A percentile compares a stretch with the other conserved stretches of the same genome.
phyloP scores from a whole-genome alignment of 2,329 filamentous ascomycete genomes.

The Pleomassaria siparia region DNA sequence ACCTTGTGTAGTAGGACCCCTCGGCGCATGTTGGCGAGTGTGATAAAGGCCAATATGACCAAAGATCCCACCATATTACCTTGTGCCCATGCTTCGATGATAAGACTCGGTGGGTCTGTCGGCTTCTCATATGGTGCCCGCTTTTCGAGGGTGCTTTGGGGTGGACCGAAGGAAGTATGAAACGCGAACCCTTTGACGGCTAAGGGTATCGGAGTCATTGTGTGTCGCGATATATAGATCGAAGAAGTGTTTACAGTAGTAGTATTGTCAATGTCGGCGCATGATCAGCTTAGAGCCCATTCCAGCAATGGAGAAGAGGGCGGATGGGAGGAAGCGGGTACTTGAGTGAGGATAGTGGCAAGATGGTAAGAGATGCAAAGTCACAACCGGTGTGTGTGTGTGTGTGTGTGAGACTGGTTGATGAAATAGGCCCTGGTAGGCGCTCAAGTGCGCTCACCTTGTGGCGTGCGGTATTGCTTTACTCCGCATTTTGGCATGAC shows the following conservation, averaged over 20 bases:
- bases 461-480: slow-evolving; percentile 22
- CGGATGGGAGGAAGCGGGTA: slow-evolving; percentile 2
- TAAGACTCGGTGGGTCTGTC: slow-evolving; percentile 33
- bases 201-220: slow-evolving; percentile 11
- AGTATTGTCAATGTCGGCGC: slow-evolving; percentile 23
- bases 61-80: slow-evolving; percentile 46
- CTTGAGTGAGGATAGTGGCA: neutral
- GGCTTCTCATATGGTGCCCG: slow-evolving; percentile 30
- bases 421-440: too few species aligned
- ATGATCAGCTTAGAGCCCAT: slow-evolving; percentile 8
- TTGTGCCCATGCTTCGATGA: slow-evolving; percentile 45
- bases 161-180: slow-evolving; percentile 14
- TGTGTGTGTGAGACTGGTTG: slow-evolving; percentile 8
- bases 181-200: slow-evolving; percentile 18
- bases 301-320: slow-evolving; percentile 14
- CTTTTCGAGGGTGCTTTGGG: slow-evolving; percentile 5
- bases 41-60: slow-evolving; percentile 52
- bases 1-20: slow-evolving; percentile 52
- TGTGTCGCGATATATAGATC: slow-evolving; percentile 12
- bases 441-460: too few species aligned
- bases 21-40: slow-evolving; percentile 52
- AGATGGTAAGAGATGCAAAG: slow-evolving; percentile 1
- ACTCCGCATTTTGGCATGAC: slow-evolving; percentile 34
- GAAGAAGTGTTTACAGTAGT: slow-evolving; percentile 12
- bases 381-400: slow-evolving; percentile 14